phyloP scores from a whole-genome alignment of 2,329 filamentous ascomycete species.

The Epichloe baconii region DNA sequence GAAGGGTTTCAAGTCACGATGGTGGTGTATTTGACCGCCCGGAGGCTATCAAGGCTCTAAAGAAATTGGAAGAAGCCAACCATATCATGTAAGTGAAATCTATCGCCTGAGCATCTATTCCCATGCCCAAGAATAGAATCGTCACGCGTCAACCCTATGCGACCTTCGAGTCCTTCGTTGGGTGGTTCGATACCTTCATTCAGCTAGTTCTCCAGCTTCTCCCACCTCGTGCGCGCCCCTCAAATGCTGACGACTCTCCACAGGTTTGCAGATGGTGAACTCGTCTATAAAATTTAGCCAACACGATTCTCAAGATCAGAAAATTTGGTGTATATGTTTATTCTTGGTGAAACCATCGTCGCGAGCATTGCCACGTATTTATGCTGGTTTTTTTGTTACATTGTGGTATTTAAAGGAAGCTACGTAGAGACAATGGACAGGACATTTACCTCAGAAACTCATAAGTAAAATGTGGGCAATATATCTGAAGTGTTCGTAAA shows the following conservation, averaged over 20 bases:
- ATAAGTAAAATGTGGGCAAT: background rate
- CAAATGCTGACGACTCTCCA: constrained; percentile 9
- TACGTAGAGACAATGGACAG: background rate
- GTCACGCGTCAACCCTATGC: background rate
- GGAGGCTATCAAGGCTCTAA: constrained; percentile 67
- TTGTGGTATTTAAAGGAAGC: background rate
- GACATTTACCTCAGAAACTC: background rate
- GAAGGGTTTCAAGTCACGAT: constrained; percentile 39
- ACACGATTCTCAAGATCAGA: background rate
- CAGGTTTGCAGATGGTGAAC: constrained; percentile 47
- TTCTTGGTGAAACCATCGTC: background rate
- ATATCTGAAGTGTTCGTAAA: background rate
- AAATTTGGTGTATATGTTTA: background rate
- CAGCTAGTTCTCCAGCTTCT: background rate
- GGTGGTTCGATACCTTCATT: background rate
- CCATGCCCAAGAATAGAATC: background rate
- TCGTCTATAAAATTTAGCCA: constrained; percentile 55
- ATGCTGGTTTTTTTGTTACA: background rate
- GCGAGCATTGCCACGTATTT: background rate
- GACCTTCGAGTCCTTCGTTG: background rate
- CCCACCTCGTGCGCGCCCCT: background rate
- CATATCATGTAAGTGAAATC: constrained; percentile 70
- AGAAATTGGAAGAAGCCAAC: constrained; percentile 69
- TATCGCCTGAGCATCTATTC: background rate
- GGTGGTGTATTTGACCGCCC: constrained; percentile 51